Evolutionary conservation across 169 alveolate genomes (phyloP).

Genomic region (Perkinsus chesapeaki): DNA sequence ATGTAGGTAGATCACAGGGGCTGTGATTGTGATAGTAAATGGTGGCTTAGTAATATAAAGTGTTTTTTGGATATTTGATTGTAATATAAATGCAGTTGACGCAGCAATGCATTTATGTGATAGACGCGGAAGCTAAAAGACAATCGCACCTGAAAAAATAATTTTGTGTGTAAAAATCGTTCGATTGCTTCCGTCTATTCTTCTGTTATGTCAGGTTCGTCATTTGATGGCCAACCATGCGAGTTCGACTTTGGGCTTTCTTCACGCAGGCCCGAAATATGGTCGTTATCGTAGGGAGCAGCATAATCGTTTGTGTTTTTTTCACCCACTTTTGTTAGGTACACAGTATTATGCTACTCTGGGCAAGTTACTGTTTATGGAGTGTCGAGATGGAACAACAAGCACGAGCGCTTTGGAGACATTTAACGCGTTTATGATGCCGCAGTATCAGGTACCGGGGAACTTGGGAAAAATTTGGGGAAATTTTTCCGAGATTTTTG

Average conservation of each 20-base stretch:
- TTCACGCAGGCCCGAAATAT: constrained; percentile 41
- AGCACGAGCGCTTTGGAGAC: background rate
- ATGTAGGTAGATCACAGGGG: too few relatives aligned
- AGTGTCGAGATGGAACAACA: background rate
- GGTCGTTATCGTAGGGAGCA: constrained; percentile 48
- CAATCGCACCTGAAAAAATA: too few relatives aligned
- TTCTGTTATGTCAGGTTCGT: constrained; percentile 2
- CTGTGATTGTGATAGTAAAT: too few relatives aligned
- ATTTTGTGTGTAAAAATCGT: background rate
- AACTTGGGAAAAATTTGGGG: constrained; percentile 20
- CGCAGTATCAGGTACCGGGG: background rate
- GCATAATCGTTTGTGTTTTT: background rate
- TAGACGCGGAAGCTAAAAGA: too few relatives aligned
- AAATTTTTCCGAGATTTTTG: constrained; percentile 22
- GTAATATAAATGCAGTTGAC: too few relatives aligned
- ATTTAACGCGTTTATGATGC: background rate
- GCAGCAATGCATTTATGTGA: background rate
- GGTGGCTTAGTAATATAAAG: too few relatives aligned
- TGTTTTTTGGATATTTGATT: too few relatives aligned
- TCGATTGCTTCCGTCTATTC: too few relatives aligned
- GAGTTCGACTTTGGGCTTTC: constrained; percentile 41
- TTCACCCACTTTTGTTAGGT: constrained; percentile 38
- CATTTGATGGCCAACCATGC: constrained; percentile 49
- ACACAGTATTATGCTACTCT: constrained; percentile 78
- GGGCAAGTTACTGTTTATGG: constrained; percentile 69